These are phyloP conservation scores for Sphagnum fallax DNA, from an alignment of 228 moss, liverwort and hornwort genomes.

Conservation along the genomic window DNA sequence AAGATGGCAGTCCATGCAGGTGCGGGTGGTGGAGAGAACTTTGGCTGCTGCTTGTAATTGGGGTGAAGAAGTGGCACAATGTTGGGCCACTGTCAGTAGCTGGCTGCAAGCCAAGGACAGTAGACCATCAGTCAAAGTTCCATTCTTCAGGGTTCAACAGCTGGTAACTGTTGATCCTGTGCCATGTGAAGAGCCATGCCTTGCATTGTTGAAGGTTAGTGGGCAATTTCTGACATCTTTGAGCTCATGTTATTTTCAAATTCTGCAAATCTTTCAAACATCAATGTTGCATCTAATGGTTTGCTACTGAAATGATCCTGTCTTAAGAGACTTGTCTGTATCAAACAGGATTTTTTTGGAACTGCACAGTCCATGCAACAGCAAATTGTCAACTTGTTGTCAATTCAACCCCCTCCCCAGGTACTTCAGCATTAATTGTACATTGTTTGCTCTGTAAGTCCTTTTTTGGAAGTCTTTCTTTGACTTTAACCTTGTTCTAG, in stretches of 20 bases:
- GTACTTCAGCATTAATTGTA: constrained; percentile 14
- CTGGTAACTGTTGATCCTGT: constrained; percentile 59
- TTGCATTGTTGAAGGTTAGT: constrained; percentile 52
- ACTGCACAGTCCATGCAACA: constrained; percentile 51
- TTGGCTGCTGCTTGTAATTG: constrained; percentile 65
- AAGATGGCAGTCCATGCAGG: constrained; percentile 28
- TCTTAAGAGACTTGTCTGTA: neutral
- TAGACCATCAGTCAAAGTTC: constrained; percentile 35
- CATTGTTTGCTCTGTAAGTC: too few relatives aligned
- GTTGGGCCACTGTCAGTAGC: constrained; percentile 30
- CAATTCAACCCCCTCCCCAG: constrained; percentile 50
- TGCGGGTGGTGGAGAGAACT: constrained; percentile 62
- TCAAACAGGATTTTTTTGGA: constrained; percentile 45
- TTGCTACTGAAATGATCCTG: neutral
- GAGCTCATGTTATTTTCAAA: too few relatives aligned
- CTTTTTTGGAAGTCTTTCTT: too few relatives aligned
- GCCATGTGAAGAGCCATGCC: constrained; percentile 73
- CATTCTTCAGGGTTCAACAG: constrained; percentile 40
- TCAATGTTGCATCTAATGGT: too few relatives aligned
- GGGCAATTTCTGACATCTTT: too few relatives aligned
- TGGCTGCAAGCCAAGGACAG: constrained; percentile 39
- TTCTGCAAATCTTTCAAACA: too few relatives aligned
- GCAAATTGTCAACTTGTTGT: constrained; percentile 40
- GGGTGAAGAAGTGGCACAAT: constrained; percentile 77
- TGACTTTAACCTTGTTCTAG: too few relatives aligned